These are phyloP conservation scores for Termitomyces sp. DNA, from an alignment of 1,284 basidiomycete species.

Conservation along the genomic window DNA sequence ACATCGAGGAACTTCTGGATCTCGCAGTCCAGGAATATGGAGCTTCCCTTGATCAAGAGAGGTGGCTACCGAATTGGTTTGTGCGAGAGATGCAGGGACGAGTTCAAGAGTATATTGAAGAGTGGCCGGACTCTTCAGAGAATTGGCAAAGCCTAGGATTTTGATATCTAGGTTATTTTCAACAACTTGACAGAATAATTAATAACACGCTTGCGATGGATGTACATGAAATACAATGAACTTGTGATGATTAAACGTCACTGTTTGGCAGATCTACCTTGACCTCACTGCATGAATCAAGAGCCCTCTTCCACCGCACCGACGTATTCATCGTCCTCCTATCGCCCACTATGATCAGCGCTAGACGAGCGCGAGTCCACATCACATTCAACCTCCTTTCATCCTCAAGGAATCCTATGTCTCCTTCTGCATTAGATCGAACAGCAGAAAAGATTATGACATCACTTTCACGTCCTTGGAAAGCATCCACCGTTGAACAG, in stretches of 20 bases:
- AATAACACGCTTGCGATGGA: background rate
- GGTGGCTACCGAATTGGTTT: conserved; percentile 25
- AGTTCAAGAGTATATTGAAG: conserved; percentile 19
- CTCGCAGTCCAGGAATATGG: conserved; percentile 25
- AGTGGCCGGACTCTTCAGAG: conserved; percentile 18
- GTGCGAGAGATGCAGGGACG: conserved; percentile 16
- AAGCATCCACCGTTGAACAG: conserved; percentile 65
- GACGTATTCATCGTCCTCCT: conserved; percentile 46
- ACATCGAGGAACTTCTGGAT: conserved; percentile 37
- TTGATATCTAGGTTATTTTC: background rate
- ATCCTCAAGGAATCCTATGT: conserved; percentile 72
- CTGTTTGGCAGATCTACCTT: background rate
- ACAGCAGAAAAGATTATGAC: conserved; percentile 71
- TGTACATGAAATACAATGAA: background rate
- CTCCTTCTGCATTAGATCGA: conserved; percentile 50
- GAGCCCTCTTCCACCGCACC: conserved; percentile 46
- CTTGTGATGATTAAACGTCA: background rate
- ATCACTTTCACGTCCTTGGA: conserved; percentile 73
- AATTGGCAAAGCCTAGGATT: conserved; percentile 25
- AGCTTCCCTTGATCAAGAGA: conserved; percentile 15
- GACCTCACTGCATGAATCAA: conserved; percentile 38
- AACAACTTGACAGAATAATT: background rate
- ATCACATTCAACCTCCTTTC: conserved; percentile 67
- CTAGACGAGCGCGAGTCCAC: conserved; percentile 65
- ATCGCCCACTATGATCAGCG: conserved; percentile 64